phyloP scores from a whole-genome alignment of 108 stramenopile species.

The Craspedostauros australis region DNA sequence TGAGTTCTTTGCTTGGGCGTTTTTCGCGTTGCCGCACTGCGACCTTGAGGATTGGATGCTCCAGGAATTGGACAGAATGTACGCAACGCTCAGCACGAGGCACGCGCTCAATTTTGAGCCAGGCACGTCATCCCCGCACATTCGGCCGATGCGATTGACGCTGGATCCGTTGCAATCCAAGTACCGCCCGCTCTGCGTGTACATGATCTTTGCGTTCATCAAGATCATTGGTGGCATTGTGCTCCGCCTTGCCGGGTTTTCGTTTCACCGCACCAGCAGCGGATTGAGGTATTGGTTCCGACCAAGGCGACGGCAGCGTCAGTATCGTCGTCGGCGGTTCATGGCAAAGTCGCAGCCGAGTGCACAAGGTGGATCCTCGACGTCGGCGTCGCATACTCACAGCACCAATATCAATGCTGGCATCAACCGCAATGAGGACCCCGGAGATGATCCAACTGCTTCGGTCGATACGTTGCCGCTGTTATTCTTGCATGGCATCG shows the following conservation, averaged over 20 bases:
- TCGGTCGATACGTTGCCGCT: conserved; percentile 43
- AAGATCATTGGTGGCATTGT: conserved; percentile 23
- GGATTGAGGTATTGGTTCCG: conserved; percentile 65
- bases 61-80: conserved; percentile 37
- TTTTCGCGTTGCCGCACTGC: conserved; percentile 43
- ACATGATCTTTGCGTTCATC: conserved; percentile 34
- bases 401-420: not conserved
- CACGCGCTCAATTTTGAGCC: conserved; percentile 36
- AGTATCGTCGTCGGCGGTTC: too few species aligned
- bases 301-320: conserved; percentile 5
- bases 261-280: conserved; percentile 21
- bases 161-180: conserved; percentile 54
- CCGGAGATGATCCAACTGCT: too few species aligned
- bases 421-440: too few species aligned
- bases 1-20: conserved; percentile 76
- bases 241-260: conserved; percentile 45
- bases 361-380: not conserved
- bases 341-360: not conserved
- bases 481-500: conserved; percentile 87
- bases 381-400: not conserved
- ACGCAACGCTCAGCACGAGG: conserved; percentile 13
- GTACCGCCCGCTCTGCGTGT: conserved; percentile 68
- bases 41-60: conserved; percentile 25
- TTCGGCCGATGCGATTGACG: conserved; percentile 34
- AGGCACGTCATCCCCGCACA: conserved; percentile 23